These are phyloP conservation scores for Leptosphaerulina australis DNA, from an alignment of 2,329 filamentous ascomycete species.

Conservation along the genomic window DNA sequence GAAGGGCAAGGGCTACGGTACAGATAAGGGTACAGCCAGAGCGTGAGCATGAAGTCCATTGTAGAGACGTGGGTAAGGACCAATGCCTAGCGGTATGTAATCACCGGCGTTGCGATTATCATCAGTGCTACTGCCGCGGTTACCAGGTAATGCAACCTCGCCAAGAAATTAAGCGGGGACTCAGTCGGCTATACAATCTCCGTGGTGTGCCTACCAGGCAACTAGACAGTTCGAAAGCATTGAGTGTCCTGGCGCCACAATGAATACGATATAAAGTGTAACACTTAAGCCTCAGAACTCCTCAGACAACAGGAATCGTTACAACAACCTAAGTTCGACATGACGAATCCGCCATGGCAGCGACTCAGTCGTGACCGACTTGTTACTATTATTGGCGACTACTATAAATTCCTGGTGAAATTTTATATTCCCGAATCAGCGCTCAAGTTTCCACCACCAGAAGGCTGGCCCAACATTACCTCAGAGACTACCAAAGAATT, in stretches of 20 bases:
- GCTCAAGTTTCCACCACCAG: constrained; percentile 12
- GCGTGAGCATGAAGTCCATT: constrained; percentile 30
- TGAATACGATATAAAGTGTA: background rate
- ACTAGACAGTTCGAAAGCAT: background rate
- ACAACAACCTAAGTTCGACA: background rate
- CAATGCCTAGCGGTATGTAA: constrained; percentile 28
- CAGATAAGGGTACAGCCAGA: constrained; percentile 24
- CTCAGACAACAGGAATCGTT: background rate
- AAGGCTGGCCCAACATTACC: constrained; percentile 19
- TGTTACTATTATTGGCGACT: constrained; percentile 16
- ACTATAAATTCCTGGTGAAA: constrained; percentile 17
- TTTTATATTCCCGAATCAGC: constrained; percentile 14
- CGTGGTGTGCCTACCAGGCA: constrained; percentile 1
- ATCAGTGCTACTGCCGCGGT: constrained; percentile 25
- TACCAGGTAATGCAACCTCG: background rate
- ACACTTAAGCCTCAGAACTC: background rate
- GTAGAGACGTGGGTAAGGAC: constrained; percentile 23
- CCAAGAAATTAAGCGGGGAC: background rate
- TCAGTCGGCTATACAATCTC: background rate
- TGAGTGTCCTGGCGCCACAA: background rate
- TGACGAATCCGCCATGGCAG: background rate
- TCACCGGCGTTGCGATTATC: constrained; percentile 24
- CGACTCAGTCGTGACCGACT: constrained; percentile 5
- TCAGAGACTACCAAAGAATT: constrained; percentile 1
- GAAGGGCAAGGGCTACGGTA: constrained; percentile 18